Evolutionary conservation across 129 eudicot species (phyloP).

Genomic region (Chrysanthemum lavandulifolium): DNA sequence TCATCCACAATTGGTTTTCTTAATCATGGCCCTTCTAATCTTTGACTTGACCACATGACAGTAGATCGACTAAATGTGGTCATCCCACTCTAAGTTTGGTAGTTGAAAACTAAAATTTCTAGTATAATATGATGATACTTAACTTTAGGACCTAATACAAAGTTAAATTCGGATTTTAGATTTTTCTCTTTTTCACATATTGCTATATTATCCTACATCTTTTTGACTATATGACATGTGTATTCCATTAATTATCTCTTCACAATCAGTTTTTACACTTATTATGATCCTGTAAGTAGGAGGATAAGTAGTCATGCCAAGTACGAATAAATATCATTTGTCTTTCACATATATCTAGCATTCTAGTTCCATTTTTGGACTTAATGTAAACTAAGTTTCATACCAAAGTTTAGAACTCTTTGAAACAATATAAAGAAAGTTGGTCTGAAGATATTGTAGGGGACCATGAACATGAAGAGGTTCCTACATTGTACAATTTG

Average conservation of each 20-base stretch:
- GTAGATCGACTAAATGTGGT: background rate
- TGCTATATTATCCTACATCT: no score
- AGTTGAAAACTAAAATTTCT: no score
- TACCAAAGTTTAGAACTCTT: background rate
- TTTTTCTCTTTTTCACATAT: no score
- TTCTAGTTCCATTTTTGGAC: background rate
- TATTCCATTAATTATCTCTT: no score
- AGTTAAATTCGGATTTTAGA: no score
- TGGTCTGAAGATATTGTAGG: conserved; percentile 14
- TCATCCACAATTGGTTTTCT: conserved; percentile 24
- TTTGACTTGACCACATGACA: conserved; percentile 23
- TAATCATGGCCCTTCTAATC: conserved; percentile 30
- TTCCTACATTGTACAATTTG: conserved; percentile 28
- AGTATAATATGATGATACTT: no score
- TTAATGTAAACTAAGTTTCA: conserved; percentile 4
- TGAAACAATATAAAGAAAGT: conserved; percentile 12
- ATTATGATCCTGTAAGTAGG: no score
- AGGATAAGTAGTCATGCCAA: no score
- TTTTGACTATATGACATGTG: no score
- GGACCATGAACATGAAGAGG: conserved; percentile 36
- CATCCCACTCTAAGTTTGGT: no score
- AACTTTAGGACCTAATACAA: no score
- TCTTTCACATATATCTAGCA: background rate
- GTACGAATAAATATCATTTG: background rate
- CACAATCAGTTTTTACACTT: no score